phyloP scores from a whole-genome alignment of 805 yeast genomes.

The Blastobotrys mokoenaii region DNA sequence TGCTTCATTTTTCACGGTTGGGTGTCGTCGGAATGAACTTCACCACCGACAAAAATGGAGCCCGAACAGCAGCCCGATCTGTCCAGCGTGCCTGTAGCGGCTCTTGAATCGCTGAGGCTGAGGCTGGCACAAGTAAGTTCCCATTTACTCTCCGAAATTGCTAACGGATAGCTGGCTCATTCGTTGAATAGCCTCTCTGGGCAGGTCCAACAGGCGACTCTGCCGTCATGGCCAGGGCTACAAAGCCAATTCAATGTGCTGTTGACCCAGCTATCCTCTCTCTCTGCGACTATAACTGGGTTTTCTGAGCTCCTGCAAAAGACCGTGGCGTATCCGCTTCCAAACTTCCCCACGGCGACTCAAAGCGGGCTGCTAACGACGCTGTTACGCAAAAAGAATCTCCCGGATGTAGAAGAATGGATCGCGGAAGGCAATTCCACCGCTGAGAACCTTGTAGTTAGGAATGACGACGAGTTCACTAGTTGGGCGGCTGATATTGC shows the following conservation, averaged over 20 bases:
- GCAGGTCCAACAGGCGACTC: constrained; percentile 39
- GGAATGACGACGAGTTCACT: constrained; percentile 55
- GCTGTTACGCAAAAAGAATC: constrained; percentile 71
- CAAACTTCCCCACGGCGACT: constrained; percentile 75
- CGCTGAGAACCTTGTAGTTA: constrained; percentile 25
- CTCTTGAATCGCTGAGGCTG: constrained; percentile 54
- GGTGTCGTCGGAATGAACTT: background rate
- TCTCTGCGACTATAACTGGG: constrained; percentile 59
- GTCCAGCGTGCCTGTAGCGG: constrained; percentile 48
- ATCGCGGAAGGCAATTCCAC: constrained; percentile 39
- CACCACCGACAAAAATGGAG: background rate
- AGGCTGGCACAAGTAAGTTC: constrained; percentile 46
- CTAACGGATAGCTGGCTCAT: constrained; percentile 35
- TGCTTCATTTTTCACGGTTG: constrained; percentile 9
- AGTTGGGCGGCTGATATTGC: constrained; percentile 56
- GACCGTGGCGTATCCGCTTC: constrained; percentile 77
- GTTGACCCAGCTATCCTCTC: constrained; percentile 70
- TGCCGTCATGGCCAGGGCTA: constrained; percentile 54
- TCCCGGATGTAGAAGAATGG: constrained; percentile 92
- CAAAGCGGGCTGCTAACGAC: constrained; percentile 81
- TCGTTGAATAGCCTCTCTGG: constrained; percentile 50
- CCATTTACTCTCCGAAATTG: background rate
- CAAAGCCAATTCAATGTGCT: constrained; percentile 81
- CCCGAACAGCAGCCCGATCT: constrained; percentile 22
- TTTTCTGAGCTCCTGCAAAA: constrained; percentile 50